Base-by-base conservation (phyloP, 805 yeast genomes). In the Sugiyamaella lignohabitans region DNA sequence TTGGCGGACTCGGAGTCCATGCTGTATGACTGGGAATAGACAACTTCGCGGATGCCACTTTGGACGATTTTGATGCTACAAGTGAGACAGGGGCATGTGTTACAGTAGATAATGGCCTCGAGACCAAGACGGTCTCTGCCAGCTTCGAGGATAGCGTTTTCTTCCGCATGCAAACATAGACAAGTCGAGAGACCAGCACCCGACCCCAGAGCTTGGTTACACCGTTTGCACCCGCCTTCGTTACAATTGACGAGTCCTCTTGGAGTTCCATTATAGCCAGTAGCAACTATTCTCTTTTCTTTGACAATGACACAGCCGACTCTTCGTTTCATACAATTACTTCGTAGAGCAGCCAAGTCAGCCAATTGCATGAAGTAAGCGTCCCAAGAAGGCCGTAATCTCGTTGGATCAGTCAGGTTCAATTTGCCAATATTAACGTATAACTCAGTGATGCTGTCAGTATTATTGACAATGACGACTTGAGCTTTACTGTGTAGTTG, bases 261-360 rank as follows among this genome's bases (percentile, higher is more conserved):
- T 8, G 99, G 98, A 0, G 99, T 93, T 1, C 99, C 99, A 59
- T 93, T 93, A 65, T 93, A 93, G 0, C 99, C 99, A 0, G 99
- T 93, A 2, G 98, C 93, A 21, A 93, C 75, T 22, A 93, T 95
- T 47, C 97, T 71, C 34, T 78, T 79, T 40, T 86, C 93, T 45
- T 87, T 74, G 2, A 87, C 96, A 16, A 93, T 77, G 5, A 93
- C 98, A 65, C 98, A 91, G 0, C 99, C 99, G 2, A 93, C 99
- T 45, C 95, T 74, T 49, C 99, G 71, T 64, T 93, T 93, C 98
- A 93, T 93, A 69, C 99, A 93, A 56, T 93, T 93, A 22, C 95
- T 82, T 54, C 99, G 71, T 40, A 82, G 70, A 0, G 98, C 95
- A 0, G 98, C 98, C 58, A 93, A 72, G 54, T 87, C 88, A 0